A percentile compares a stretch with the other conserved stretches of the same genome.
Evolutionary conservation across 2,329 filamentous ascomycete species (phyloP).

Genomic region (Fusarium sp.): DNA sequence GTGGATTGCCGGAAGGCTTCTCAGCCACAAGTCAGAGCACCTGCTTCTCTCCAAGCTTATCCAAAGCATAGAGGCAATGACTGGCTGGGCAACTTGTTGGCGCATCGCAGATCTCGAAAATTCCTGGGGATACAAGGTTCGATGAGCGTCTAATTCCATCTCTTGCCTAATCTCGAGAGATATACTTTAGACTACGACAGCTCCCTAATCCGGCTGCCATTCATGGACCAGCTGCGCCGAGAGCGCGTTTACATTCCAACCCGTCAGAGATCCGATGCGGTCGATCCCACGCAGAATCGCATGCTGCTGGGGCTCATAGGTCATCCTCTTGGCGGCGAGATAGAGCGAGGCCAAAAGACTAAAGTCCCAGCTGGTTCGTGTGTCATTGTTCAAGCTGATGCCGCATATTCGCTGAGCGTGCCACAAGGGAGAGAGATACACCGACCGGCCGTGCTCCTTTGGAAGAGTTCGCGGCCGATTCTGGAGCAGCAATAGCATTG

Average conservation of each 20-base stretch:
- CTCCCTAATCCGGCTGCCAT: constrained; percentile 41
- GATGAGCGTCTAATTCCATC: constrained; percentile 13
- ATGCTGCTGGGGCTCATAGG: constrained; percentile 59
- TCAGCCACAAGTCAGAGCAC: constrained; percentile 61
- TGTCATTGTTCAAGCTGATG: constrained; percentile 59
- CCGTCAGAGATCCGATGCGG: constrained; percentile 52
- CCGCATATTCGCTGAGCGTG: constrained; percentile 61
- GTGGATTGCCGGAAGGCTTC: constrained; percentile 64
- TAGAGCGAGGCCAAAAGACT: constrained; percentile 58
- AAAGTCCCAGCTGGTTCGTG: constrained; percentile 58
- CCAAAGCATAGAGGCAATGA: constrained; percentile 60
- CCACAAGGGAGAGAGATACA: constrained; percentile 56
- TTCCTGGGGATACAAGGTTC: constrained; percentile 52
- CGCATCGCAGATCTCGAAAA: constrained; percentile 62
- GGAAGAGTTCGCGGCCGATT: constrained; percentile 58
- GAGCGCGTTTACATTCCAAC: constrained; percentile 50
- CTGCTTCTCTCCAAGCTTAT: constrained; percentile 55
- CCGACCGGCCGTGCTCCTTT: constrained; percentile 44
- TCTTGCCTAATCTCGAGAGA: background rate
- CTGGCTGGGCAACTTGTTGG: constrained; percentile 65
- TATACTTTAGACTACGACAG: background rate
- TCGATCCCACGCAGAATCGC: constrained; percentile 53
- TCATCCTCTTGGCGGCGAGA: constrained; percentile 58
- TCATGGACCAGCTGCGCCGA: constrained; percentile 40
- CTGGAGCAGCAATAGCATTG: constrained; percentile 63